A percentile compares a stretch with the other conserved stretches of the same genome.
Evolutionary conservation across 148 eudicot genomes (phyloP).

Genomic region (Vaccinium myrtillus): DNA sequence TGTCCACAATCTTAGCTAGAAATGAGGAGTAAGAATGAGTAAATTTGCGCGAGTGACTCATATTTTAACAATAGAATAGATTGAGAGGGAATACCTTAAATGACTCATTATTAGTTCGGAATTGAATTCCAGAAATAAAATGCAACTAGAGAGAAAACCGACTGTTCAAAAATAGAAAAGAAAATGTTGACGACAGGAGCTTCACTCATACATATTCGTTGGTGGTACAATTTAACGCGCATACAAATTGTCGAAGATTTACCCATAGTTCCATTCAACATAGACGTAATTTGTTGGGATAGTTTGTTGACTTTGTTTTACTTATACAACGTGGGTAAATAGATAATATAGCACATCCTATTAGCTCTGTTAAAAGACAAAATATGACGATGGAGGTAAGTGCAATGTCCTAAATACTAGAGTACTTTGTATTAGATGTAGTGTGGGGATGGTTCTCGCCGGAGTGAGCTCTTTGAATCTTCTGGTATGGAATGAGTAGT

Average conservation of each 20-base stretch:
- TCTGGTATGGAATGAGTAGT: too few species aligned
- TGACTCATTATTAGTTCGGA: constrained; percentile 87
- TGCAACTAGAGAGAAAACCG: constrained; percentile 98
- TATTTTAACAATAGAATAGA: neutral
- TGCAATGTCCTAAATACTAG: too few species aligned
- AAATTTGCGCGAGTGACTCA: neutral
- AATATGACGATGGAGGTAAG: too few species aligned
- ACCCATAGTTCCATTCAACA: constrained; percentile 98
- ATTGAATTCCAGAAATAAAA: constrained; percentile 68
- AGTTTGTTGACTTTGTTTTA: too few species aligned
- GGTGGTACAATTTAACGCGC: neutral
- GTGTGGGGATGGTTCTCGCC: too few species aligned
- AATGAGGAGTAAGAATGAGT: constrained; percentile 25
- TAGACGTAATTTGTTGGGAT: constrained; percentile 43
- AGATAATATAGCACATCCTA: too few species aligned
- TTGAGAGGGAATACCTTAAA: constrained; percentile 55
- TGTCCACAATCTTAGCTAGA: constrained; percentile 69
- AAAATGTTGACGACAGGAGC: neutral
- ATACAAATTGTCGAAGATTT: neutral
- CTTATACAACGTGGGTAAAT: too few species aligned
- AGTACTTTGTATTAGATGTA: too few species aligned
- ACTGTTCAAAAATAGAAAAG: constrained; percentile 37
- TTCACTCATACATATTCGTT: neutral
- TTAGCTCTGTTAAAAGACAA: too few species aligned
- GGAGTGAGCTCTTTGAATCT: too few species aligned